Conservation (phyloP, 441 rosid genomes). For the California macrophylla region DNA sequence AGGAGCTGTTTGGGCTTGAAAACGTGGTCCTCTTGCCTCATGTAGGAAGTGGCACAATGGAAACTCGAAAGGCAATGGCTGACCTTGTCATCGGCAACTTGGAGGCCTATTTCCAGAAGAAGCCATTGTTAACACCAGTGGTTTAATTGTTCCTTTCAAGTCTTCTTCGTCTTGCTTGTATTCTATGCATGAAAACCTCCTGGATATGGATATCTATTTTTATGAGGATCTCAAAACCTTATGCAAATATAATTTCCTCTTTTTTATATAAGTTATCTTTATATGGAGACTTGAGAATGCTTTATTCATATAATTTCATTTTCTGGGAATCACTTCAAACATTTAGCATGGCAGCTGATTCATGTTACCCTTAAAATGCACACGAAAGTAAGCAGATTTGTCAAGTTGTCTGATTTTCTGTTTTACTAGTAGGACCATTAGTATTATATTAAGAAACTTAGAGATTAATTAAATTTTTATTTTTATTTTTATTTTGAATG, state of each 20-base stretch:
- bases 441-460: no score
- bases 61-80: constrained; percentile 58
- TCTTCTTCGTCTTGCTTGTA: not conserved
- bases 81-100: constrained; percentile 57
- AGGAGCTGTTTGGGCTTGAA: constrained; percentile 43
- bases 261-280: not conserved
- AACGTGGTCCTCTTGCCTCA: constrained; percentile 61
- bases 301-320: no score
- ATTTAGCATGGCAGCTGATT: no score
- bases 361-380: no score
- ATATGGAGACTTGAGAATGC: no score
- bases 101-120: constrained; percentile 43
- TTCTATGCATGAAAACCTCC: not conserved
- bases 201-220: not conserved
- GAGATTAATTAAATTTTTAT: no score
- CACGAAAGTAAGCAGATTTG: no score
- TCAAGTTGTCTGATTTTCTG: no score
- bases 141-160: constrained; percentile 23
- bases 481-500: no score
- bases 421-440: no score
- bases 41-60: constrained; percentile 44
- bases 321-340: no score
- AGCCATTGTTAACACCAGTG: constrained; percentile 46
- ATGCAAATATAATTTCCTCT: not conserved
- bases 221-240: not conserved